phyloP scores from a whole-genome alignment of 352 stramenopile species.

The Bremia lactucae region DNA sequence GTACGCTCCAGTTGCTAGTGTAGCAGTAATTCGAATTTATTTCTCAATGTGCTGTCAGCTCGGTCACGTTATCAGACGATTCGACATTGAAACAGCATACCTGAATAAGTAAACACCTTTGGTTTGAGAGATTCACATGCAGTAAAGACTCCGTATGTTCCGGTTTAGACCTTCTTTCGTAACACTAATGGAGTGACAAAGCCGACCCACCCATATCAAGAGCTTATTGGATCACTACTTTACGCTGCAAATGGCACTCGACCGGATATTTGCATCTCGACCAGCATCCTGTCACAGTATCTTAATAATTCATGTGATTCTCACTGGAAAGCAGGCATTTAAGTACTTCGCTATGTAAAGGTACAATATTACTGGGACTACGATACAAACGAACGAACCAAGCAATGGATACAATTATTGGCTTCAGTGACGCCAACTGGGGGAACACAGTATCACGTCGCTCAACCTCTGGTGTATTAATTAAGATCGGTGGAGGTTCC shows the following conservation, averaged over 20 bases:
- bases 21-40: constrained; percentile 14
- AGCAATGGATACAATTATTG: background rate
- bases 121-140: background rate
- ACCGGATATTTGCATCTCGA: background rate
- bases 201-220: background rate
- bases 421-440: constrained; percentile 3
- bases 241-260: background rate
- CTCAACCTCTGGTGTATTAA: constrained; percentile 3
- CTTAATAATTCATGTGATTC: background rate
- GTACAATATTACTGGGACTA: background rate
- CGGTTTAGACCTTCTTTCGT: background rate
- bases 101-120: constrained; percentile 10
- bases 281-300: background rate
- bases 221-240: background rate
- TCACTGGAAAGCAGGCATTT: background rate
- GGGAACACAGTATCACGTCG: background rate
- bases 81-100: background rate
- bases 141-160: background rate
- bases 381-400: background rate
- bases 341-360: constrained; percentile 8
- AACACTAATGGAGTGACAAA: background rate
- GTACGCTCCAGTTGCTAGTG: no score
- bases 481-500: background rate
- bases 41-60: constrained; percentile 2
- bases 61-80: background rate